Evolutionary conservation across 2,329 filamentous ascomycete genomes (phyloP).

Genomic region (Nannizziopsis arthrosporioides): DNA sequence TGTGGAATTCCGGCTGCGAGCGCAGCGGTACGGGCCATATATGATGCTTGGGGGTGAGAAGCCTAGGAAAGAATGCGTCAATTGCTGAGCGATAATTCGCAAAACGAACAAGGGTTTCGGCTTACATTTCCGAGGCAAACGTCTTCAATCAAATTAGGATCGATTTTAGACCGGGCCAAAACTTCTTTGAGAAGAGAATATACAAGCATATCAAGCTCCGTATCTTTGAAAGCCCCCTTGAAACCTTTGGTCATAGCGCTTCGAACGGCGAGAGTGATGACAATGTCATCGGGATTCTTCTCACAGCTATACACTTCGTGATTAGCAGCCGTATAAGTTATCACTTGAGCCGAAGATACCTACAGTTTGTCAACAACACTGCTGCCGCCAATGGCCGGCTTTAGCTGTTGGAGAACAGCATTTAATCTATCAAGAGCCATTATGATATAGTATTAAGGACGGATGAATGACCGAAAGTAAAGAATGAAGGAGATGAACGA

Average conservation of each 20-base stretch:
- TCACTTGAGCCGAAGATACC: neutral
- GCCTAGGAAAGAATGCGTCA: conserved; percentile 1
- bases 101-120: conserved; percentile 6
- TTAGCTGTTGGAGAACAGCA: conserved; percentile 16
- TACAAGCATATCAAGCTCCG: conserved; percentile 72
- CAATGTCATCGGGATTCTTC: conserved; percentile 90
- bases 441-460: neutral
- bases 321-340: neutral
- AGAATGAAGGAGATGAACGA: neutral
- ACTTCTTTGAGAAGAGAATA: conserved; percentile 72
- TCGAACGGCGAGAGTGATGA: conserved; percentile 84
- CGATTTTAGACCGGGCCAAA: conserved; percentile 58
- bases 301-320: conserved; percentile 49
- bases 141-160: conserved; percentile 74
- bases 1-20: conserved; percentile 90
- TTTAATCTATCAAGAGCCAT: conserved; percentile 17
- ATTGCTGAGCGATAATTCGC: neutral
- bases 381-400: conserved; percentile 14
- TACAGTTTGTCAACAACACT: conserved; percentile 16
- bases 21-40: conserved; percentile 78
- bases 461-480: neutral
- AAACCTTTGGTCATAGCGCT: conserved; percentile 78
- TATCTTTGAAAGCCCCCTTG: conserved; percentile 95
- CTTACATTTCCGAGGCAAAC: conserved; percentile 83
- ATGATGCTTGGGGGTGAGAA: conserved; percentile 51